Base-by-base conservation (phyloP, 441 rosid species). In the Pelargonium fulgidum region DNA sequence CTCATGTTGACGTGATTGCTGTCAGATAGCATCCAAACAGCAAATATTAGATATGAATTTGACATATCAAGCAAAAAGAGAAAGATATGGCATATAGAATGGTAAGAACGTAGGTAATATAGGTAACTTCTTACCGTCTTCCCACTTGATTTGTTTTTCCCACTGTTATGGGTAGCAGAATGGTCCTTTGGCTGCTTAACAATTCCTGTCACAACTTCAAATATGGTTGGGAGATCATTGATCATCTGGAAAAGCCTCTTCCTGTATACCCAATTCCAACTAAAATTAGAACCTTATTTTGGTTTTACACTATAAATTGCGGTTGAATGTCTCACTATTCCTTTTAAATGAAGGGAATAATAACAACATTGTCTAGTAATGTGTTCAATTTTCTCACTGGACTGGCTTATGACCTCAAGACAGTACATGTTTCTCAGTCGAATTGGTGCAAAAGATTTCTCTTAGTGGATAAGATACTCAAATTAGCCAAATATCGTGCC, bases 201-300 rank as follows among this genome's bases (percentile, higher is more conserved):
- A 71, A 62, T 85, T 76, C 97, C 97, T 0, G 94, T 79, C 80
- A 91, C 95, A 66, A 86, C 90, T 82, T 93, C 96, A 74, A 86
- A 93, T 76, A 93, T 79, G 56, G 95, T 82, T 0, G 96, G 96
- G 70, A 88, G 76, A n/a, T 89, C 97, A 72, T 91, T 91, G 73
- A 89, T 88, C 97, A 89, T 89, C 79, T 84, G 90, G 82, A 88
- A 93, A 76, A 93, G 92, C 76, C 87, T 90, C 86, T 93, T 93
- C 89, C 97, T 93, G 88, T 42, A 75, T 48, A 3, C 33, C 36
- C 65, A 58, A 67, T 62, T 47, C 70, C 73, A 68, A 68, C 29
- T 26, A 64, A 42, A 19, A 67, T 76, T 22, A 80, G 52, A 69
- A 66, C 48, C 33, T 52, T 39, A 5, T 3, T 33, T 33, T 33